Percentiles rank a stretch among this genome's conserved stretches.
These are phyloP conservation scores for Gossypium raimondii DNA, from an alignment of 345 rosid species.

Conservation along the genomic window DNA sequence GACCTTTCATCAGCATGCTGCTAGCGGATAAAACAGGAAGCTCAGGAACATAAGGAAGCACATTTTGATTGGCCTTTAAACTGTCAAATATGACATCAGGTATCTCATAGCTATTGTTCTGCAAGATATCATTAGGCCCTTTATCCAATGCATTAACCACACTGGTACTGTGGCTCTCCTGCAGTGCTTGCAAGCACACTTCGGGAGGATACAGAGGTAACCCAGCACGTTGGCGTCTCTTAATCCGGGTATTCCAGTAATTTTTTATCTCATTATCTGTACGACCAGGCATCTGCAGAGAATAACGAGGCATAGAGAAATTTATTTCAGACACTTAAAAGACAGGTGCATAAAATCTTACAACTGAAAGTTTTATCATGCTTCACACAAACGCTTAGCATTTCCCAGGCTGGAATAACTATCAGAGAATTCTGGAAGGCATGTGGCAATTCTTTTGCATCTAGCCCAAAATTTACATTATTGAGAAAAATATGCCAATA, in stretches of 20 bases:
- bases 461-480: background rate
- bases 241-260: conserved; percentile 96
- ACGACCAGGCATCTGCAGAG: conserved; percentile 85
- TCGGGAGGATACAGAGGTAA: conserved; percentile 95
- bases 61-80: conserved; percentile 47
- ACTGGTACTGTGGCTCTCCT: conserved; percentile 39
- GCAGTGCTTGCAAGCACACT: conserved; percentile 52
- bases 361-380: background rate
- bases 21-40: conserved; percentile 51
- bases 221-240: conserved; percentile 92
- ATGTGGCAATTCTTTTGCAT: background rate
- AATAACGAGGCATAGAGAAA: conserved; percentile 1
- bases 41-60: conserved; percentile 51
- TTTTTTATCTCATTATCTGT: conserved; percentile 99
- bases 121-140: conserved; percentile 55
- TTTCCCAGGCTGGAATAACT: background rate
- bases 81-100: conserved; percentile 68
- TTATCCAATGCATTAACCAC: conserved; percentile 37
- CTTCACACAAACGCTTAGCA: background rate
- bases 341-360: background rate
- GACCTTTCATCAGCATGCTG: conserved; percentile 59
- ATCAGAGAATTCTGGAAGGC: background rate
- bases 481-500: background rate
- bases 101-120: conserved; percentile 44
- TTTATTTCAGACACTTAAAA: conserved; percentile 1